A percentile compares a stretch with the other conserved stretches of the same genome.
Evolutionary conservation across 2,329 filamentous ascomycete species (phyloP).

Genomic region (Botrytis medusae): DNA sequence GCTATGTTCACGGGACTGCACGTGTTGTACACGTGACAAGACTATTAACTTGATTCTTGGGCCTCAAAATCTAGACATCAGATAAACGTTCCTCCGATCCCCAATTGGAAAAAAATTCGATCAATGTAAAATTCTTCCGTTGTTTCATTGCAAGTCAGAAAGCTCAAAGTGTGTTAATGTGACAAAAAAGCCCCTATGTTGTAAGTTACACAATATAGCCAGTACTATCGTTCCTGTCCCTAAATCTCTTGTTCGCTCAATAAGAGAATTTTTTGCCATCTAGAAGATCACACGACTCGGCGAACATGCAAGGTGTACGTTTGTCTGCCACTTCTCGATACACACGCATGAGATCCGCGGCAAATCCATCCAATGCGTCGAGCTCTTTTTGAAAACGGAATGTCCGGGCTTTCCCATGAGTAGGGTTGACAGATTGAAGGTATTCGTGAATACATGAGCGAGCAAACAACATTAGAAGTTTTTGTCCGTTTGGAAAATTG

Average conservation of each 20-base stretch:
- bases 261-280: background rate
- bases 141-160: background rate
- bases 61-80: too few species aligned
- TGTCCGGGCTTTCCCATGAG: background rate
- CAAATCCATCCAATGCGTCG: slow-evolving; percentile 24
- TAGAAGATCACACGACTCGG: background rate
- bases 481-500: background rate
- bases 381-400: slow-evolving; percentile 24
- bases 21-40: too few species aligned
- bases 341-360: slow-evolving; percentile 14
- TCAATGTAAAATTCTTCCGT: background rate
- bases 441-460: background rate
- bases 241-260: background rate
- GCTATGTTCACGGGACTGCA: too few species aligned
- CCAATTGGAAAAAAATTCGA: too few species aligned
- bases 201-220: background rate
- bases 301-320: background rate
- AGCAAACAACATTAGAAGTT: background rate
- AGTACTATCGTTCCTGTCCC: background rate
- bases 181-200: background rate
- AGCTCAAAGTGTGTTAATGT: background rate
- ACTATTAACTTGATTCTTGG: too few species aligned
- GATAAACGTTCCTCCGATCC: too few species aligned
- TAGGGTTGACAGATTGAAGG: background rate
- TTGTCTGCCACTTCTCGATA: background rate